These are phyloP conservation scores for Uronychia setigera DNA, from an alignment of 73 alveolate genomes.

Conservation along the genomic window DNA sequence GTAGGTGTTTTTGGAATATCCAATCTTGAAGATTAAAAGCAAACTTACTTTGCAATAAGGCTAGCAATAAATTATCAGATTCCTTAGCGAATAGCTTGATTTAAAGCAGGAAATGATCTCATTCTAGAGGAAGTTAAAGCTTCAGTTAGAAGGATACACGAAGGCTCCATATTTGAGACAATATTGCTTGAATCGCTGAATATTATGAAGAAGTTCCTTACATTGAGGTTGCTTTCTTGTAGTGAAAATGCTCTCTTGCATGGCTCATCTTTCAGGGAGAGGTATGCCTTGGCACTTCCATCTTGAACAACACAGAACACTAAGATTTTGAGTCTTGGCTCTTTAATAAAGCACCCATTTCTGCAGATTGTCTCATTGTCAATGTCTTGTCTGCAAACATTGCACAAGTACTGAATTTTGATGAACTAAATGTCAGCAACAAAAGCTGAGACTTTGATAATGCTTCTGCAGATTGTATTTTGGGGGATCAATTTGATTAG, in stretches of 20 bases:
- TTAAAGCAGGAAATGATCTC: slow-evolving; percentile 40
- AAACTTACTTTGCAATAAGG: slow-evolving; percentile 30
- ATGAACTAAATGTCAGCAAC: slow-evolving; percentile 41
- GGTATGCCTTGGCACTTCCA: slow-evolving; percentile 40
- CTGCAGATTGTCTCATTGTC: slow-evolving; percentile 34
- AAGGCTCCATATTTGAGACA: slow-evolving; percentile 49
- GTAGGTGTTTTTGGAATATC: background rate
- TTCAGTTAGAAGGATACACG: slow-evolving; percentile 27
- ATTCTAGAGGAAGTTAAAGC: slow-evolving; percentile 27
- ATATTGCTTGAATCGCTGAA: slow-evolving; percentile 42
- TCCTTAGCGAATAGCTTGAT: slow-evolving; percentile 11
- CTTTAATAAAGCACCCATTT: slow-evolving; percentile 44
- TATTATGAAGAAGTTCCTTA: slow-evolving; percentile 3
- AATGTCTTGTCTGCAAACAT: slow-evolving; percentile 41
- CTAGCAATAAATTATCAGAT: slow-evolving; percentile 45
- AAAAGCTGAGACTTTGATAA: slow-evolving; percentile 44
- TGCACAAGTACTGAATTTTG: slow-evolving; percentile 45
- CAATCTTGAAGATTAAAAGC: background rate
- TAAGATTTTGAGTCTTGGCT: slow-evolving; percentile 27
- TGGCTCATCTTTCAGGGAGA: slow-evolving; percentile 45
- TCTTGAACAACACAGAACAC: slow-evolving; percentile 43
- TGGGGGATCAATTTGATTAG: slow-evolving; percentile 38
- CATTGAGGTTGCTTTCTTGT: background rate
- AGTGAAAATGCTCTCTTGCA: slow-evolving; percentile 25
- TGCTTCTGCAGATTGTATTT: slow-evolving; percentile 31